A percentile compares a stretch with the other conserved stretches of the same genome.
These are phyloP conservation scores for Scutellaria barbata DNA, from an alignment of 257 asterid genomes.

Conservation along the genomic window DNA sequence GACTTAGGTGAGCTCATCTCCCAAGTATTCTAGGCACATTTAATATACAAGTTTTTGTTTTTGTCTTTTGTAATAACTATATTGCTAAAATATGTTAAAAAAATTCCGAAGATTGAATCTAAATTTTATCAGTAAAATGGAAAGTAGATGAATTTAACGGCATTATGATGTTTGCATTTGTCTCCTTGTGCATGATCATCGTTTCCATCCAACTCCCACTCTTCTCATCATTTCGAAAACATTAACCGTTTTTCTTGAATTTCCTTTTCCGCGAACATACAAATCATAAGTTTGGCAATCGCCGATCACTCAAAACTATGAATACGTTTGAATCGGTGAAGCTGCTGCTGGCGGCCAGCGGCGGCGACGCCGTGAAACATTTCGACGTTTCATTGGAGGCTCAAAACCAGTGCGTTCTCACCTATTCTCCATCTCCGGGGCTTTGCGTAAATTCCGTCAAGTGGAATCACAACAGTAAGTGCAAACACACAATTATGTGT, in stretches of 20 bases:
- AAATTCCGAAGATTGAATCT: no score
- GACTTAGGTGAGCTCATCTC: no score
- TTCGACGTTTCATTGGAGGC: constrained; percentile 76
- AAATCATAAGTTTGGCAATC: background rate
- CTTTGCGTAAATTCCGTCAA: constrained; percentile 75
- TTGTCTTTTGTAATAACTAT: no score
- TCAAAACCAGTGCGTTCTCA: constrained; percentile 78
- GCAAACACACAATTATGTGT: constrained; percentile 8
- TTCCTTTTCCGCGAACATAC: no score
- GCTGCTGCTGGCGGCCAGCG: constrained; percentile 71
- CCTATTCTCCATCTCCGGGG: constrained; percentile 72
- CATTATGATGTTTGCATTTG: background rate
- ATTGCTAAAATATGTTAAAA: no score
- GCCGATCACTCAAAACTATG: constrained; percentile 41
- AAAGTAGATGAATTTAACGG: no score
- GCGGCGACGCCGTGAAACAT: constrained; percentile 89
- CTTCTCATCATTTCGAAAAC: no score
- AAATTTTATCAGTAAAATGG: no score
- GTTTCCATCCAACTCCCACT: constrained; percentile 20
- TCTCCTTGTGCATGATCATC: constrained; percentile 17
- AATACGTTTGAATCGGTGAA: constrained; percentile 59
- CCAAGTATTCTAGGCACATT: no score
- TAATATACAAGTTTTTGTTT: no score
- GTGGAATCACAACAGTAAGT: constrained; percentile 97
- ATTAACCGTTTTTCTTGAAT: no score